Conservation (phyloP, 352 stramenopile genomes). For the Phytophthora sojae region DNA sequence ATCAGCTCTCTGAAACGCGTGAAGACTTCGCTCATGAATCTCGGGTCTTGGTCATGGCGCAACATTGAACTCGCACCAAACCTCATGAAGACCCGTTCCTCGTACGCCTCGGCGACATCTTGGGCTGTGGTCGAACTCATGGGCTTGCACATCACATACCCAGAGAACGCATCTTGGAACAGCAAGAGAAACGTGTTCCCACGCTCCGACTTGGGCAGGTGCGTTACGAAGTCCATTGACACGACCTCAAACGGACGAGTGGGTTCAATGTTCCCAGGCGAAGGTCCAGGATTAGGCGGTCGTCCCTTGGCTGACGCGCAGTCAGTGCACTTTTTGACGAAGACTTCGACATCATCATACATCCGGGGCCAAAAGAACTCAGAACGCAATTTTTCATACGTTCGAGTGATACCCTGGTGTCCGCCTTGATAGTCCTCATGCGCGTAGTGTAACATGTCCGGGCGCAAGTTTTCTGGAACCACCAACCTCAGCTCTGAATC, state of each 20-base stretch:
- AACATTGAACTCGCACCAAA: not conserved
- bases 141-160: not conserved
- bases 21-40: not conserved
- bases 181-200: not conserved
- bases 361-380: too few relatives aligned
- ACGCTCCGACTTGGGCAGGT: not conserved
- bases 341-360: too few relatives aligned
- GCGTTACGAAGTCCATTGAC: not conserved
- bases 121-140: not conserved
- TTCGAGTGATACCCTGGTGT: too few relatives aligned
- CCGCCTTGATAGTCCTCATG: too few relatives aligned
- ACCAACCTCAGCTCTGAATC: too few relatives aligned
- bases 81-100: not conserved
- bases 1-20: conserved; percentile 10
- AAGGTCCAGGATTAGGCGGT: conserved; percentile 6
- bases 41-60: not conserved
- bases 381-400: not conserved
- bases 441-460: conserved; percentile 1
- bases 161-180: not conserved
- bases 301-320: too few relatives aligned
- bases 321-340: too few relatives aligned
- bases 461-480: too few relatives aligned
- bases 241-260: not conserved
- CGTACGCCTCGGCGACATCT: not conserved
- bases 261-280: conserved; percentile 10